Evolutionary conservation across 2,329 filamentous ascomycete genomes (phyloP), one percentile per base, ranked within the genome.

Genomic region (Paraphoma chrysanthemicola): DNA sequence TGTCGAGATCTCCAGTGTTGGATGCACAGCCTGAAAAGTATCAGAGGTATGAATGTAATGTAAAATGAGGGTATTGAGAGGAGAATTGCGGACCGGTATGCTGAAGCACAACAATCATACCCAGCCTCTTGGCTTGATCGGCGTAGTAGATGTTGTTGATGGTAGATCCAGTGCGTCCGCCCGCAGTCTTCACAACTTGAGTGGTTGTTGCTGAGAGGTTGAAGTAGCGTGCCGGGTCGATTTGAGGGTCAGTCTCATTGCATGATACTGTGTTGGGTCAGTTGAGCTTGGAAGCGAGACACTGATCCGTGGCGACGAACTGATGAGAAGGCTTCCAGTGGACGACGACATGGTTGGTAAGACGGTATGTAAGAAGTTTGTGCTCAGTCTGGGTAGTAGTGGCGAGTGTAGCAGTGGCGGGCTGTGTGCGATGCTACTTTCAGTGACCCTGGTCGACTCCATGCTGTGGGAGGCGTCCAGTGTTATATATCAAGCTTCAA

Each of bases 21-120:
- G 41, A 59, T 10, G 51, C 29, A 18, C 68, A 69, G 12, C 45
- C 64, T 68, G 30, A 6, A 8, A 38, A 18, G 16, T 38, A 4
- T 8, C 17, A 36, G 14, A 10, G 33, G 14, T 36, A 36, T 10
- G 33, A 10, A 36, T 36, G 6, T 2, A 16, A 33, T 23, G 23
- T 23, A 5, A 23, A 23, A 3, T 23, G 23, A 23, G 5, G 5
- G 23, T 3, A 0, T 14, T 11, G 29, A 18, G 17, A 11, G 29
- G 39, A 4, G 6, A 9, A n/a, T 42, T 4, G 49, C 59, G 47
- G 51, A 66, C 68, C 48, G 4, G 56, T 57, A 44, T 71, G 68
- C 11, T 70, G 67, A 7, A 70, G 47, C 6, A 67, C 51, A 7
- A 64, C 47, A 18, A 71, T 58, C 62, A 70, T 64, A 2, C 64